Evolutionary conservation across 768 basidiomycete genomes (phyloP), one percentile per base, ranked within the genome.

Genomic region (Sarcodon aspratus): DNA sequence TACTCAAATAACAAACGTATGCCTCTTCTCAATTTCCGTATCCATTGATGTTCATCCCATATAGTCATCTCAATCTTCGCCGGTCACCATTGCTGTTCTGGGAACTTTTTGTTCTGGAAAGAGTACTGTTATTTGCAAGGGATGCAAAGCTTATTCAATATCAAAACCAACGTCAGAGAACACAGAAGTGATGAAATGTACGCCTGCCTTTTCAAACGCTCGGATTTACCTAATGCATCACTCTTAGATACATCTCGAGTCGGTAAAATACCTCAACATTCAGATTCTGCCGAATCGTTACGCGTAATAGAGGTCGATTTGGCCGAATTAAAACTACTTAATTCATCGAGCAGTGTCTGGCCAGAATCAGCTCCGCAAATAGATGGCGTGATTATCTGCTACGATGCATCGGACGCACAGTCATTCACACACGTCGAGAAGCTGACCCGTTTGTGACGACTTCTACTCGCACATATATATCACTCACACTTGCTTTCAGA

Each of bases 331-430:
- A 66, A 67, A 44, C 56, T 63, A 34, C 55, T 54, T 31, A 48
- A 55, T 32, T 50, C 57, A 44, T 55, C 61, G 36, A 58, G 59
- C 48, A 57, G 60, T 40, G 50, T 58, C 8, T 79, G 79, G 73
- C 76, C 84, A 7, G 69, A 73, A 31, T 69, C 67, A 5, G 66
- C 79, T 18, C 81, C 83, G 15, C 61, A 63, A 13, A 69, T 90
- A 46, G 82, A 92, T 53, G 95, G 85, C 0, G 78, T 84, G 11
- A 75, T 96, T 47, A 70, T 96, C 21, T 96, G 92, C 59, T 96
- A 93, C 63, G 87, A 93, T 64, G 76, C 82, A 9, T 75, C 79
- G 1, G 69, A 78, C 50, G 60, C 61, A 49, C 62, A 67, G 1
- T 90, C 90, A 17, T 82, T 88, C 57, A 63, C 63, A 12, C 80